Conservation (phyloP, 2,329 filamentous ascomycete genomes). For the Alternaria alternata region DNA sequence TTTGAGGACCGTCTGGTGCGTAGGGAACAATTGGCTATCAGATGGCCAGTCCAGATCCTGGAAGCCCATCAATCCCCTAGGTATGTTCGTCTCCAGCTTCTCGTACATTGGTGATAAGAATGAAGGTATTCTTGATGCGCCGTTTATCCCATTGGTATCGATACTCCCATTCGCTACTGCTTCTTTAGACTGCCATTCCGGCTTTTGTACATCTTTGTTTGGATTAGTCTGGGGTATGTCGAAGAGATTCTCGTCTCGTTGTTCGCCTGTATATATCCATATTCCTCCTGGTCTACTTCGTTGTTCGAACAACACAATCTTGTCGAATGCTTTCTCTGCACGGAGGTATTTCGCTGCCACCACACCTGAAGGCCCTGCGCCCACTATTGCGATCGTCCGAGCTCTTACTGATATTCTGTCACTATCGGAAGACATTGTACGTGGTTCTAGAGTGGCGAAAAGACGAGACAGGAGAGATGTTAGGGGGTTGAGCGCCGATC, state of each 20-base stretch:
- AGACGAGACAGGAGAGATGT: neutral
- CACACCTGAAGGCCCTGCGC: constrained; percentile 82
- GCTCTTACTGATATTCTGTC: constrained; percentile 51
- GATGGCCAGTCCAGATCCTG: constrained; percentile 72
- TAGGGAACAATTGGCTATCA: constrained; percentile 76
- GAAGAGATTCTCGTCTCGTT: constrained; percentile 56
- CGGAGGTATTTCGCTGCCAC: constrained; percentile 79
- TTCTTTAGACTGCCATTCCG: constrained; percentile 57
- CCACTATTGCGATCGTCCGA: constrained; percentile 76
- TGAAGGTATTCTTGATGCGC: constrained; percentile 55
- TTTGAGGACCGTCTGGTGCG: constrained; percentile 71
- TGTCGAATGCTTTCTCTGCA: constrained; percentile 74
- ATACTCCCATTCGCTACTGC: neutral
- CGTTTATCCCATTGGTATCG: neutral
- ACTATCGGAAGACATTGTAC: constrained; percentile 18
- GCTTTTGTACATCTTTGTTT: constrained; percentile 67
- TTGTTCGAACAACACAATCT: constrained; percentile 83
- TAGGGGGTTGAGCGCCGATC: neutral
- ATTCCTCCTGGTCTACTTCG: constrained; percentile 78
- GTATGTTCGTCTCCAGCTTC: constrained; percentile 85
- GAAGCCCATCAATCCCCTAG: constrained; percentile 80
- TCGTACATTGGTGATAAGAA: constrained; percentile 90
- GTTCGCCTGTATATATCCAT: constrained; percentile 77
- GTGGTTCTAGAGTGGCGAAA: neutral
- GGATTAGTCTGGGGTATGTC: constrained; percentile 73